Evolutionary conservation across 2,329 filamentous ascomycete genomes (phyloP).

Genomic region (Domatiomyces catenatus): DNA sequence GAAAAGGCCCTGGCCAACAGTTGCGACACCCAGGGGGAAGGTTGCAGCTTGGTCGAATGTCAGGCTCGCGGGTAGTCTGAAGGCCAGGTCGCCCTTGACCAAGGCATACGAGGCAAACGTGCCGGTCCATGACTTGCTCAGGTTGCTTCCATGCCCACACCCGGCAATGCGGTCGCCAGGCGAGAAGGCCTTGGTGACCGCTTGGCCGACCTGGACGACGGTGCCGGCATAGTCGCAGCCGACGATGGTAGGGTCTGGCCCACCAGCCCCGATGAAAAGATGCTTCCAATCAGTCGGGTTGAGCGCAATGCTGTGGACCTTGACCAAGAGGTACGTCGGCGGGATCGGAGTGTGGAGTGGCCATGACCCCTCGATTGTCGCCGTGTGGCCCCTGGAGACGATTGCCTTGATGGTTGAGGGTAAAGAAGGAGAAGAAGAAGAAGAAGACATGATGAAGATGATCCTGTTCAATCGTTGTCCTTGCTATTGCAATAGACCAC

Average conservation of each 20-base stretch:
- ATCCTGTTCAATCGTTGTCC: too few species aligned
- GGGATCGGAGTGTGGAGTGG: neutral
- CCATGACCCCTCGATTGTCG: neutral
- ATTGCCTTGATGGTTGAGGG: neutral
- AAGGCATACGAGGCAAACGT: constrained; percentile 25
- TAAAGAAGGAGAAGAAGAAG: neutral
- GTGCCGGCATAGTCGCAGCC: constrained; percentile 24
- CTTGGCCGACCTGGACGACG: constrained; percentile 16
- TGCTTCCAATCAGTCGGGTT: constrained; percentile 46
- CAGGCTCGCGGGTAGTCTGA: constrained; percentile 21
- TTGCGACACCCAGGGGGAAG: constrained; percentile 19
- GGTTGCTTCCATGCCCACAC: constrained; percentile 22
- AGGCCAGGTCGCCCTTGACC: constrained; percentile 18
- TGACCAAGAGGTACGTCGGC: constrained; percentile 1
- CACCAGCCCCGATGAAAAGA: constrained; percentile 18
- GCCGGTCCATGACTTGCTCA: constrained; percentile 19
- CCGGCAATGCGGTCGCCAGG: constrained; percentile 27
- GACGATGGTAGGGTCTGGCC: constrained; percentile 25
- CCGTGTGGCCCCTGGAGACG: neutral
- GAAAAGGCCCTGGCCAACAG: constrained; percentile 13
- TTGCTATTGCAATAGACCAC: too few species aligned
- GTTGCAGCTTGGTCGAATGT: constrained; percentile 21
- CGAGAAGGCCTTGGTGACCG: constrained; percentile 12
- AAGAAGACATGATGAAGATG: neutral
- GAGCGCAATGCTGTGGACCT: constrained; percentile 2